phyloP scores from a whole-genome alignment of 495 filamentous ascomycete genomes.

The Ascodesmis nigricans region DNA sequence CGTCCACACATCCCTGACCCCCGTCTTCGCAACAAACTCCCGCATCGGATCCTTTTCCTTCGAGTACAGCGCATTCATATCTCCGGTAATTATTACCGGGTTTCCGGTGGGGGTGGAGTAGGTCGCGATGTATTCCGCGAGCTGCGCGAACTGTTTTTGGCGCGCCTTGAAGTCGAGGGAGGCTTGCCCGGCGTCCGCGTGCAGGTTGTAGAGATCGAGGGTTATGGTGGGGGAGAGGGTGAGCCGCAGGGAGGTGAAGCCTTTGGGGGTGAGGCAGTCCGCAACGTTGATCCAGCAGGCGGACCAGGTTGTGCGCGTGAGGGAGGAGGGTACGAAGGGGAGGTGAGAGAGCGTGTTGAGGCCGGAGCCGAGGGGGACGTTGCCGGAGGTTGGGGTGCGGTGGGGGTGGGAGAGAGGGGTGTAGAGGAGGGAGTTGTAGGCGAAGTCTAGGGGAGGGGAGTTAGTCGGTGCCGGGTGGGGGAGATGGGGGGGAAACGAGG shows the following conservation, averaged over 20 bases:
- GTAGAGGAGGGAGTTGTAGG: constrained; percentile 39
- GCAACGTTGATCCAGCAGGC: constrained; percentile 32
- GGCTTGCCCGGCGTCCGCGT: constrained; percentile 7
- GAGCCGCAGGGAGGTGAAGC: constrained; percentile 27
- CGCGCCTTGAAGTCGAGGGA: constrained; percentile 5
- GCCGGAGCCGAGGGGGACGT: constrained; percentile 36
- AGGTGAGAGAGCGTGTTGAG: constrained; percentile 38
- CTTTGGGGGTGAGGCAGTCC: constrained; percentile 45
- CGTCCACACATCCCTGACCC: constrained; percentile 6
- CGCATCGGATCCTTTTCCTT: constrained; percentile 3
- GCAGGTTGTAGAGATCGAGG: constrained; percentile 9
- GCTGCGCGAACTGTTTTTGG: constrained; percentile 3
- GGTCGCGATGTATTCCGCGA: constrained; percentile 3
- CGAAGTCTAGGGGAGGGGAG: constrained; percentile 30
- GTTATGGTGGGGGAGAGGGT: constrained; percentile 1
- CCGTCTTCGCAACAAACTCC: constrained; percentile 1
- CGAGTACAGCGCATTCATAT: constrained; percentile 8
- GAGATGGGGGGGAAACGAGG: too few relatives aligned
- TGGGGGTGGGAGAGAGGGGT: constrained; percentile 32
- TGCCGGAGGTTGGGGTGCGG: constrained; percentile 37
- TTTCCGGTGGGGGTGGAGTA: constrained; percentile 6
- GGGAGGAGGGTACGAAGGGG: constrained; percentile 32
- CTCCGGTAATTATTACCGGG: constrained; percentile 6
- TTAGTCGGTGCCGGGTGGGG: too few relatives aligned
- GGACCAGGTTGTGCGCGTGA: constrained; percentile 35